Evolutionary conservation across 176 grass and related monocot species (phyloP), one percentile per base, ranked within the genome.

Genomic region (Triticum dicoccoides): DNA sequence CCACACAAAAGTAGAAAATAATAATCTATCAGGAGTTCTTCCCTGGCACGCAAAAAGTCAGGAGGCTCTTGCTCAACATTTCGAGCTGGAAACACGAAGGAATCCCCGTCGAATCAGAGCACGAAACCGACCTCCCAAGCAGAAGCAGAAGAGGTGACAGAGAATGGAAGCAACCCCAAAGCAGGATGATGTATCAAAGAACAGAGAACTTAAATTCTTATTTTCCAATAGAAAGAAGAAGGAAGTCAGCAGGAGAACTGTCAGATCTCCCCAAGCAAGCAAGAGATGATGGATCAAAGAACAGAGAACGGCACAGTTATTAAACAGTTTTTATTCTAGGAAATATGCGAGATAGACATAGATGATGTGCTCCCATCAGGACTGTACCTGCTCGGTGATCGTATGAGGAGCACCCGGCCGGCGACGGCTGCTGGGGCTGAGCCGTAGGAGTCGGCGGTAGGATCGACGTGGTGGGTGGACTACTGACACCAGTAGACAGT

Each of bases 51-150:
- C 61, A 61, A 52, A 6, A 52, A 6, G 49, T 15, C 14, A 5
- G 49, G 15, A 0, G 15, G 3, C 44, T 47, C 44, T 59, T 18
- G 56, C 72, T 20, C 17, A 0, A 27, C 73, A 71, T 81, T 76
- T n/a, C 61, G 45, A 61, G 82, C 83, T 49, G 58, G 69, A 23
- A 85, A 80, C 82, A 38, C 6, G 12, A 29, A 18, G 51, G 51
- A 17, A 7, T 54, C 51, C 51, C 51, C 51, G 15, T 54, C 51
- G 51, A 54, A 18, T 54, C 51, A 18, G 15, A 54, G 11, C 11
- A 49, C 45, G 4, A 49, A 4, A 49, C 13, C 12, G 4, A 49
- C 45, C 45, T 14, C 44, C 34, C 34, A 35, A 35, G 34, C 34
- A 35, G 34, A 52, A 14, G 32, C 32, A n/a, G 66, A 20, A 44